Evolutionary conservation across 108 stramenopile species (phyloP), one percentile per base, ranked within the genome.

Genomic region (Fistulifera pelliculosa): DNA sequence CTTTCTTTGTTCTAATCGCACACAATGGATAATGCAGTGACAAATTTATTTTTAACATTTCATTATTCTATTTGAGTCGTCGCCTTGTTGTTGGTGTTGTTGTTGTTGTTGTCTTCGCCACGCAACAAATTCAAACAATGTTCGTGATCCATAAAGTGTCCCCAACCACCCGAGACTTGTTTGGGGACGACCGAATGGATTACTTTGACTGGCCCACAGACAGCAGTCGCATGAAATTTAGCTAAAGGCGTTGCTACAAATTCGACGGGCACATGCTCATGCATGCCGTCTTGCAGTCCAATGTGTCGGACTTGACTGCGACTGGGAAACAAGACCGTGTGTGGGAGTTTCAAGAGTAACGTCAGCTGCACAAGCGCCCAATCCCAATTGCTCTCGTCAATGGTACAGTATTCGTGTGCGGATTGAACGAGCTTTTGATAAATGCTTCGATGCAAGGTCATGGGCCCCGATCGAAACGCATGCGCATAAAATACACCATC

Each of bases 371-470:
- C 75, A 1, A 81, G 31, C 0, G 60, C 48, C 76, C 76, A 77
- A 55, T 77, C 76, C 70, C 80, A 81, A 48, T 81, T 81, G 61
- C 74, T 76, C 38, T 81, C 80, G 64, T 81, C 75, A 31, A 58
- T 73, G 4, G 23, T 54, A 38, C 75, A 81, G 56, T 61, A 81
- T 17, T 69, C 64, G 17, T 52, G 53, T 5, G 75, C 72, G 53
- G 61, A 25, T 0, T 55, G 47, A 26, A 57, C 27, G 24, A 81
- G 56, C 25, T 49, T 58, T 12, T 57, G 21, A 58, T 55, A 73
- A 41, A 71, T 62, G 18, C 57, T 48, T 12, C 70, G 65, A 26
- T 56, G 52, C 38, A 81, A 31, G 17, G 63, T 66, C 75, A 81
- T 76, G 12, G 80, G 80, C 1, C 75, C 75, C 1, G 54, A 45